These are phyloP conservation scores for Nannochloris sp. DNA, from an alignment of 139 green algal genomes.

Conservation along the genomic window DNA sequence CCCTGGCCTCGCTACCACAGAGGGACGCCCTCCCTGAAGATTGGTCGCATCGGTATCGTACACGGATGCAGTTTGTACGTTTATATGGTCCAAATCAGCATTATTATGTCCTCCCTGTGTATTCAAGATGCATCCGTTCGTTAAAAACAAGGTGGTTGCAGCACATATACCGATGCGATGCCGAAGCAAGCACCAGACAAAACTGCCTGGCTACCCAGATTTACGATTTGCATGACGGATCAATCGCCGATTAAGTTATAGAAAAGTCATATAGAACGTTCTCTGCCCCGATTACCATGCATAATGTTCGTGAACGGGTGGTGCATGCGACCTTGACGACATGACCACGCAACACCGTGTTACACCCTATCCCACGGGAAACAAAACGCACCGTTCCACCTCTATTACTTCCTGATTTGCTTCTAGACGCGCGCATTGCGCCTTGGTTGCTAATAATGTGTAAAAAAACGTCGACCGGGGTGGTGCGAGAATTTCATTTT, in stretches of 20 bases:
- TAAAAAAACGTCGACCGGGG: neutral
- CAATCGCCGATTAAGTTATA: neutral
- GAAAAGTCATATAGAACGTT: neutral
- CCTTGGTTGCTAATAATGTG: neutral
- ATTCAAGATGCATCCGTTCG: too few species aligned
- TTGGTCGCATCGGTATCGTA: neutral
- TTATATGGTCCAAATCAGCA: neutral
- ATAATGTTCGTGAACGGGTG: neutral
- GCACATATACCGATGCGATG: too few species aligned
- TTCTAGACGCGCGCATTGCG: conserved; percentile 1
- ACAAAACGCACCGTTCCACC: conserved; percentile 4
- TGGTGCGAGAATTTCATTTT: neutral
- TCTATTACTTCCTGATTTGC: neutral
- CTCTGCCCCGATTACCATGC: neutral
- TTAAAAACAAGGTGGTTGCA: too few species aligned
- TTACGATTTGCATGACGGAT: neutral
- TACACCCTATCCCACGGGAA: neutral
- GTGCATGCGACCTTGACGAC: conserved; percentile 1
- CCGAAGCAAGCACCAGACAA: too few species aligned
- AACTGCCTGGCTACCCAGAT: too few species aligned
- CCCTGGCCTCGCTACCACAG: conserved; percentile 7
- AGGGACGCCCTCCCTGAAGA: neutral
- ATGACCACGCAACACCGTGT: neutral
- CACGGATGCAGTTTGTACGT: neutral
- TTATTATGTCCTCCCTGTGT: neutral